These are phyloP conservation scores for Circinella minor DNA, from an alignment of 371 early-diverging fungal genomes.

Conservation along the genomic window DNA sequence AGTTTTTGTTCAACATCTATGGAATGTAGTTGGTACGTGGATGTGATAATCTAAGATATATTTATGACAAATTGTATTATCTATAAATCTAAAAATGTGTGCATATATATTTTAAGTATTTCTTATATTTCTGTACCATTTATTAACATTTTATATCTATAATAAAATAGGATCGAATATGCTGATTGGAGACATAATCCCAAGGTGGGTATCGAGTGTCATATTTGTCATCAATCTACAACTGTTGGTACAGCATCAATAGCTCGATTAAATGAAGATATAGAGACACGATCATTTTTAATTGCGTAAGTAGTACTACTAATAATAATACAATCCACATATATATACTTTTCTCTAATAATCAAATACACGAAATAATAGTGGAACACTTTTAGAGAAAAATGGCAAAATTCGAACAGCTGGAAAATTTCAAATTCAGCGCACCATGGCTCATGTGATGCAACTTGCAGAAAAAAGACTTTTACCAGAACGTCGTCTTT, in stretches of 20 bases:
- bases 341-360: too few species aligned
- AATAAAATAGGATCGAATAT: slow-evolving; percentile 14
- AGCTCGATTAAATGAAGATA: background rate
- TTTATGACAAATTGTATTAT: too few species aligned
- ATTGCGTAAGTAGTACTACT: slow-evolving; percentile 1
- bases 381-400: background rate
- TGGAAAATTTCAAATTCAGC: background rate
- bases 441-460: background rate
- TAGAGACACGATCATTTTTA: background rate
- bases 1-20: background rate
- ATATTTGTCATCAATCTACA: background rate
- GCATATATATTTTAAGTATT: too few species aligned
- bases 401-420: background rate
- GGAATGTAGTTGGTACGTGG: slow-evolving; percentile 2
- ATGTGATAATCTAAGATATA: too few species aligned
- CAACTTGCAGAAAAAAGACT: background rate
- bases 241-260: background rate
- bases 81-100: too few species aligned
- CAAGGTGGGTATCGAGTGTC: background rate
- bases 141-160: background rate
- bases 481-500: background rate
- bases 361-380: background rate
- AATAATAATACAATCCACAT: too few species aligned
- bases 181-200: slow-evolving; percentile 10
- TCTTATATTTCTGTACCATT: too few species aligned